Evolutionary conservation across 116 monocot species (phyloP).

Genomic region (Iris pallida): DNA sequence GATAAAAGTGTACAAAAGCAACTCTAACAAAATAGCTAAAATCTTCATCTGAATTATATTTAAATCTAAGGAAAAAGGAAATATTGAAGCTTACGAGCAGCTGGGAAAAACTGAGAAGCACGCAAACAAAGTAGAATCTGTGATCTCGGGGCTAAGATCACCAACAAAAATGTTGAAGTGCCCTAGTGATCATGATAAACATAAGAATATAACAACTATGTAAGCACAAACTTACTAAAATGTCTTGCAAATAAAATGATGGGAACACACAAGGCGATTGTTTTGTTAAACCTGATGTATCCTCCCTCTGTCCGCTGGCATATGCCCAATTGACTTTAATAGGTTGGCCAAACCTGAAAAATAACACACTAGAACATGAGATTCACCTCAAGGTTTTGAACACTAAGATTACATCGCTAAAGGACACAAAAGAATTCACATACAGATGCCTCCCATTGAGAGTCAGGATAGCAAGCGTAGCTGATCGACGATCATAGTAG

Average conservation of each 20-base stretch:
- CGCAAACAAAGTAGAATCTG: conserved; percentile 53
- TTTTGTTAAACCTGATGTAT: conserved; percentile 42
- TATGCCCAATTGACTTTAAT: conserved; percentile 83
- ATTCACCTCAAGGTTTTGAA: background rate
- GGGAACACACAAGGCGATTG: background rate
- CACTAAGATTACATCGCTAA: background rate
- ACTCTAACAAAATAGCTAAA: background rate
- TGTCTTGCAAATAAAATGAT: background rate
- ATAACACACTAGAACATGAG: background rate
- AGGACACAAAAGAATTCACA: conserved; percentile 10
- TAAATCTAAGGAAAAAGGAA: background rate
- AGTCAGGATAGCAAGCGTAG: conserved; percentile 54
- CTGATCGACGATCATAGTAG: conserved; percentile 63
- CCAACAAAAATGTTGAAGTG: conserved; percentile 80
- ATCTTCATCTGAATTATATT: background rate
- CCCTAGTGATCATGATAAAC: conserved; percentile 16
- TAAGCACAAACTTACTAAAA: background rate
- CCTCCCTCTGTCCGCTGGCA: conserved; percentile 68
- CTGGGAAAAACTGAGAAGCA: conserved; percentile 58
- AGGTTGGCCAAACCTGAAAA: conserved; percentile 68
- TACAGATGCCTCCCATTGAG: conserved; percentile 66
- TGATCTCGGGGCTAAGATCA: conserved; percentile 65
- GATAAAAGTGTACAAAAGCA: too few relatives aligned
- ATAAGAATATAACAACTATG: background rate
- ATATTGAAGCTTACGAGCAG: conserved; percentile 52